Evolutionary conservation across 1,284 basidiomycete genomes (phyloP), one percentile per base, ranked within the genome.

Genomic region (Neolentinus lepideus): DNA sequence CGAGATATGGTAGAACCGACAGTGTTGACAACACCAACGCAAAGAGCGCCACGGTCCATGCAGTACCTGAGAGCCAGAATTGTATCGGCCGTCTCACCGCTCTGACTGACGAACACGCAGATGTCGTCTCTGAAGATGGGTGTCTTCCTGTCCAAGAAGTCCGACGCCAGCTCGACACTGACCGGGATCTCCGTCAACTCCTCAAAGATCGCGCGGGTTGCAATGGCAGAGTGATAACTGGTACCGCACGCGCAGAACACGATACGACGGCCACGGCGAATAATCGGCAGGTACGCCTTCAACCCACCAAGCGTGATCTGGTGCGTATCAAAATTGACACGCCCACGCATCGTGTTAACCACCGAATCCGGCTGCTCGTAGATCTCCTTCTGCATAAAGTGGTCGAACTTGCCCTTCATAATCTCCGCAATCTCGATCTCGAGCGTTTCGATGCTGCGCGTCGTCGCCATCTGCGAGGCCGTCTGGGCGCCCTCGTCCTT

Each of bases 371-470:
- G 97, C 75, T 99, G 97, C 72, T 99, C 97, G 81, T 97, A 99
- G 68, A 99, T 99, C 75, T 99, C 97, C 80, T 99, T 99, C 74
- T 99, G 96, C 97, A 99, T 99, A 75, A 99, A 99, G 74, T 97
- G 95, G 70, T 96, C 93, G 71, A 98, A 99, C 71, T 94, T 93
- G 70, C 97, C 97, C 83, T 99, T 99, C 97, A 99, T 99, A 78
- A 99, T 99, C 66, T 97, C 97, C 35, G 96, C 97, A 52, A 99
- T 86, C 74, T 99, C 97, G 66, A 99, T 89, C 76, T 99, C 97
- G 66, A 99, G 87, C 16, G 95, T 98, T 79, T 99, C 97, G 73
- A 99, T 99, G 62, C 86, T 94, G 64, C 97, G 92, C 54, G 94
- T 96, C 19, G 94, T 71, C 68, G 87, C 83, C 53, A 83, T 75